Evolutionary conservation across 371 early-diverging fungal species (phyloP).

Genomic region (Gilbertella persicaria): DNA sequence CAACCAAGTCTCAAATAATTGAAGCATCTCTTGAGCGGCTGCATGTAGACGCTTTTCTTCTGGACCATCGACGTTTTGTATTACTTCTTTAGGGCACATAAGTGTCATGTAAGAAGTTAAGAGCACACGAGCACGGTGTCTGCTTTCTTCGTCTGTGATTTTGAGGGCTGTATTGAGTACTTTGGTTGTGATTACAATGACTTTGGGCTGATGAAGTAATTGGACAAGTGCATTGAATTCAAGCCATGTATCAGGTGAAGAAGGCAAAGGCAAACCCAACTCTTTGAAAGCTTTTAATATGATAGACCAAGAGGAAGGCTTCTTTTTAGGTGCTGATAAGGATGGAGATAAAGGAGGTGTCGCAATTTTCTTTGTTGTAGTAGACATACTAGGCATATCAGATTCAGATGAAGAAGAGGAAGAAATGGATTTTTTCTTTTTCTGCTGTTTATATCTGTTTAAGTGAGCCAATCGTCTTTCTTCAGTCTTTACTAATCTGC

Average conservation of each 20-base stretch:
- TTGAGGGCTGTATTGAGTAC: slow-evolving; percentile 33
- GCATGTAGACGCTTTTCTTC: slow-evolving; percentile 51
- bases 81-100: slow-evolving; percentile 62
- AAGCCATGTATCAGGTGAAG: slow-evolving; percentile 27
- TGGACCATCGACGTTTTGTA: slow-evolving; percentile 46
- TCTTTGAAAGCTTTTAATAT: slow-evolving; percentile 20
- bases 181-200: slow-evolving; percentile 35
- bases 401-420: slow-evolving; percentile 3
- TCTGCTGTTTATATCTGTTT: slow-evolving; percentile 16
- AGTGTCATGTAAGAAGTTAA: slow-evolving; percentile 71
- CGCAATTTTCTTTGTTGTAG: not conserved
- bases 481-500: slow-evolving; percentile 25
- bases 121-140: slow-evolving; percentile 59
- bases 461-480: slow-evolving; percentile 29
- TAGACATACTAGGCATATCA: slow-evolving; percentile 2
- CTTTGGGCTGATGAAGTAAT: slow-evolving; percentile 32
- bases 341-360: not conserved
- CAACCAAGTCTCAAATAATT: slow-evolving; percentile 59
- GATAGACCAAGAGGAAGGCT: slow-evolving; percentile 16
- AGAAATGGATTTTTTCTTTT: slow-evolving; percentile 1
- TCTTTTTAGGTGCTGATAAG: slow-evolving; percentile 11
- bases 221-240: slow-evolving; percentile 33
- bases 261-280: slow-evolving; percentile 31
- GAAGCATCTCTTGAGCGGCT: slow-evolving; percentile 52
- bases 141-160: slow-evolving; percentile 29